These are phyloP conservation scores for Diaporthe destruens DNA, from an alignment of 2,329 filamentous ascomycete genomes.

Conservation along the genomic window DNA sequence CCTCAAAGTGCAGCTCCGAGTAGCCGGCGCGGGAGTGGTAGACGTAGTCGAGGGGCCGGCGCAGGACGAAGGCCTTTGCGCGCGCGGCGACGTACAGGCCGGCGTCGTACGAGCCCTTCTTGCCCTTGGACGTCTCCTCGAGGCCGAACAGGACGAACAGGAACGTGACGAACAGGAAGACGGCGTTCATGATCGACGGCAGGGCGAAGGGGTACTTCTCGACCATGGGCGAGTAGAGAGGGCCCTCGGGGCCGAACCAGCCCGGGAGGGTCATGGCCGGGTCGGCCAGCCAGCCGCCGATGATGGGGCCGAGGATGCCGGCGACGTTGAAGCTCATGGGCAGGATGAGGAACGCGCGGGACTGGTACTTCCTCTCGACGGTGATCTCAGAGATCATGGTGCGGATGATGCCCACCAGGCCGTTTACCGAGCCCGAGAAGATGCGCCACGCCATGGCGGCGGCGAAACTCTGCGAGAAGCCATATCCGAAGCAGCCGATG, in stretches of 20 bases:
- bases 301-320: constrained; percentile 59
- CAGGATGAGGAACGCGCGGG: constrained; percentile 60
- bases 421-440: constrained; percentile 70
- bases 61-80: constrained; percentile 47
- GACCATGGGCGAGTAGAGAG: constrained; percentile 74
- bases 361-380: constrained; percentile 61
- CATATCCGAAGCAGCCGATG: constrained; percentile 77
- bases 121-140: constrained; percentile 66
- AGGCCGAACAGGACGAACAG: constrained; percentile 71
- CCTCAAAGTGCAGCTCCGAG: constrained; percentile 45
- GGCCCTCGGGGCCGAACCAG: constrained; percentile 71
- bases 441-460: constrained; percentile 75
- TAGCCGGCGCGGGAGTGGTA: constrained; percentile 50
- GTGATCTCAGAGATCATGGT: constrained; percentile 65
- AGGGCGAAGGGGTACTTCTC: constrained; percentile 75
- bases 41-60: constrained; percentile 46
- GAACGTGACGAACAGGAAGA: constrained; percentile 69
- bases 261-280: constrained; percentile 71
- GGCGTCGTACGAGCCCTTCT: constrained; percentile 59
- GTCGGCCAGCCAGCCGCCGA: constrained; percentile 78
- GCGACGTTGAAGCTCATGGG: constrained; percentile 64
- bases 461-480: constrained; percentile 75
- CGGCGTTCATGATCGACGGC: constrained; percentile 75
- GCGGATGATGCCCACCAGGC: constrained; percentile 62
- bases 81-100: constrained; percentile 55